Percentiles rank a stretch among this genome's conserved stretches.
Conservation (phyloP, 306 rosid species). For the barrel medic (Medicago truncatula) region MtrunA17r5.0-ANR NC_053046.1:42320501-42321000, state of each 20-base stretch:
- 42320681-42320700: conserved; percentile 93
- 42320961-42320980: background rate
- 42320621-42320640: conserved; percentile 33
- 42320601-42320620: conserved; percentile 35
- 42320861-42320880: conserved; percentile 74
- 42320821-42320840: conserved; percentile 95
- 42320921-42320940: conserved; percentile 45
- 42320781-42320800: conserved; percentile 86
- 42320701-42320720: conserved; percentile 73
- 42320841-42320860: conserved; percentile 81
- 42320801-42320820: conserved; percentile 82
- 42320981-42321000: no score
- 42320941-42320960: conserved; percentile 34
- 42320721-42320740: conserved; percentile 78
- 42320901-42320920: conserved; percentile 81
- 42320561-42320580: conserved; percentile 98
- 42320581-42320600: conserved; percentile 64
- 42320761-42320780: conserved; percentile 95
- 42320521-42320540: conserved; percentile 77
- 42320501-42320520: conserved; percentile 87
- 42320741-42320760: conserved; percentile 78
- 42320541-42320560: conserved; percentile 98
- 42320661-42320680: conserved; percentile 65
- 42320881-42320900: conserved; percentile 57
- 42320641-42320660: conserved; percentile 41